Evolutionary conservation across 2,329 filamentous ascomycete species (phyloP).

Genomic region (Stagonosporopsis chrysanthemi): DNA sequence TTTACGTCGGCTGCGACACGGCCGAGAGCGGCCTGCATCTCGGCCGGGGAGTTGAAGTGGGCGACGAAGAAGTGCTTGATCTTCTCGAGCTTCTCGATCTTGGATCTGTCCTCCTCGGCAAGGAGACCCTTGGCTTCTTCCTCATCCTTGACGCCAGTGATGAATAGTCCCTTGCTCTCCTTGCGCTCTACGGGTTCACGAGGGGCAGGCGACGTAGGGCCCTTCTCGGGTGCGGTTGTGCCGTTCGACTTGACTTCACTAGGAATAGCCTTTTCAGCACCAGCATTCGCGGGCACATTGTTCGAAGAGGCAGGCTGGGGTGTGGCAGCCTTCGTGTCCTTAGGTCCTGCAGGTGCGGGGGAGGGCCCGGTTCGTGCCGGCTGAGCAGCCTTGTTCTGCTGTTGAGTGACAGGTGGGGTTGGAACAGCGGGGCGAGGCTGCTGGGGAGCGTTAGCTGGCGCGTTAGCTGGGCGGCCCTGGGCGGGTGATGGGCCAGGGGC

Average conservation of each 20-base stretch:
- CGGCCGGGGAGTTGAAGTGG: conserved; percentile 79
- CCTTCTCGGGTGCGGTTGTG: conserved; percentile 52
- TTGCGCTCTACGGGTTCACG: conserved; percentile 63
- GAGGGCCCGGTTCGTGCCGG: conserved; percentile 51
- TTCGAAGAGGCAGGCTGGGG: conserved; percentile 53
- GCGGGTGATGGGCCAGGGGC: conserved; percentile 48
- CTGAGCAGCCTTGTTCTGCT: conserved; percentile 49
- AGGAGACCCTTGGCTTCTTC: conserved; percentile 86
- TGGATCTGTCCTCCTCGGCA: conserved; percentile 79
- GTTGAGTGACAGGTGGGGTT: conserved; percentile 47
- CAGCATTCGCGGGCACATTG: conserved; percentile 43
- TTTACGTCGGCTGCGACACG: conserved; percentile 79
- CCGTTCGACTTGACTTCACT: conserved; percentile 60
- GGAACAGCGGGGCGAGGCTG: conserved; percentile 43
- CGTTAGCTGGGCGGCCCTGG: conserved; percentile 39
- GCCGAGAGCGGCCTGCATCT: conserved; percentile 80
- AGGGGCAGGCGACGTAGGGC: conserved; percentile 48
- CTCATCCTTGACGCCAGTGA: conserved; percentile 83
- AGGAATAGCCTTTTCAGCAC: conserved; percentile 50
- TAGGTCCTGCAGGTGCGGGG: conserved; percentile 51
- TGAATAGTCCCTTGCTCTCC: conserved; percentile 85
- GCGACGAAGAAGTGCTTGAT: conserved; percentile 84
- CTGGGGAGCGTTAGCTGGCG: conserved; percentile 46
- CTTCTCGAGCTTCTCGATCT: conserved; percentile 74
- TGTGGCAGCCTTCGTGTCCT: conserved; percentile 58